Evolutionary conservation across 2,329 filamentous ascomycete genomes (phyloP).

Genomic region (Fusarium secorum): DNA sequence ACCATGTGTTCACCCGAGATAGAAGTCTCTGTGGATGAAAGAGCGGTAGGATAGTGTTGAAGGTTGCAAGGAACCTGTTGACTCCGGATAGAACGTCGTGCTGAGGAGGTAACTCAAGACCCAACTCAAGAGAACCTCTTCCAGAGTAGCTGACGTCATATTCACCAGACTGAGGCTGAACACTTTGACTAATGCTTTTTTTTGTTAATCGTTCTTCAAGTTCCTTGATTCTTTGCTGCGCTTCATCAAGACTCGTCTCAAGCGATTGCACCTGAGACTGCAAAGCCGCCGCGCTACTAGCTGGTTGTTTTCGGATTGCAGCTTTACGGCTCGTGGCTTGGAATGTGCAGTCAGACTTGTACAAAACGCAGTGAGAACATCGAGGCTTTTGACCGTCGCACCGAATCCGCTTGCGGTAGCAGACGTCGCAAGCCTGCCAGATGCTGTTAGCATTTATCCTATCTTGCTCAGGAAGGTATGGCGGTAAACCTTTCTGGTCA

Average conservation of each 20-base stretch:
- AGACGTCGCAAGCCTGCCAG: slow-evolving; percentile 24
- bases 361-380: slow-evolving; percentile 12
- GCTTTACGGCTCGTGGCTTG: slow-evolving; percentile 4
- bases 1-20: background rate
- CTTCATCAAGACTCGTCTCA: background rate
- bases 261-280: background rate
- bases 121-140: accelerated
- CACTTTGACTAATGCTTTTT: accelerated
- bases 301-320: accelerated
- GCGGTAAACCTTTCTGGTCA: background rate
- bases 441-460: background rate
- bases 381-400: slow-evolving; percentile 19
- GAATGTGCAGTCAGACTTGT: background rate
- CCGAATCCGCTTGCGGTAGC: slow-evolving; percentile 27
- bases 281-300: accelerated
- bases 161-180: accelerated
- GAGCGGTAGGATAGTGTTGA: slow-evolving; percentile 19
- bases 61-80: background rate
- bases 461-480: accelerated
- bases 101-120: background rate
- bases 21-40: slow-evolving; percentile 4
- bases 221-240: background rate
- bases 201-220: background rate
- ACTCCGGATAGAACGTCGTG: background rate
- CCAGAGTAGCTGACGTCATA: background rate